Percentiles rank a stretch among this genome's conserved stretches.
phyloP scores from a whole-genome alignment of 2,329 filamentous ascomycete genomes.

The Pestalotiopsis fici region DNA sequence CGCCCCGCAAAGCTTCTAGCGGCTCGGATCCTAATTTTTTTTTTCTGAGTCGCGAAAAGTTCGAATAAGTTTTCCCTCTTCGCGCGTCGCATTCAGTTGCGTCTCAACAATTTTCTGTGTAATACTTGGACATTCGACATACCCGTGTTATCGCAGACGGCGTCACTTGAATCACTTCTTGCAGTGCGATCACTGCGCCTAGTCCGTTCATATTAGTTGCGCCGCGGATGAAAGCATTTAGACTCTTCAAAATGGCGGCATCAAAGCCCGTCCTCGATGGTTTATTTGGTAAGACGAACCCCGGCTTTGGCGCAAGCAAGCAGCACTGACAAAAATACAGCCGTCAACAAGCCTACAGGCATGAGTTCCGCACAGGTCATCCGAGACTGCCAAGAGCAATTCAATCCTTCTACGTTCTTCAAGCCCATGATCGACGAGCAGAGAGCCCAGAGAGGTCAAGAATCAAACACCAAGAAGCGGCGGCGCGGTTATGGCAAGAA shows the following conservation, averaged over 20 bases:
- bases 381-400: conserved; percentile 80
- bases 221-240: conserved; percentile 31
- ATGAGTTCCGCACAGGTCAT: conserved; percentile 89
- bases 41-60: neutral
- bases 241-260: conserved; percentile 51
- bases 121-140: neutral
- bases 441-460: conserved; percentile 52
- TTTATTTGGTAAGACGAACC: conserved; percentile 52
- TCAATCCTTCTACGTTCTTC: conserved; percentile 81
- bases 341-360: conserved; percentile 88
- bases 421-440: conserved; percentile 73
- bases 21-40: conserved; percentile 1
- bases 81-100: conserved; percentile 1
- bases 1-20: neutral
- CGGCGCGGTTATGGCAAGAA: conserved; percentile 60
- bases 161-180: neutral
- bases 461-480: conserved; percentile 59
- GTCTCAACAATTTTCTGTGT: neutral
- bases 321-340: conserved; percentile 42
- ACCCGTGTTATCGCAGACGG: neutral
- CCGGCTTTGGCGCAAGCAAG: neutral
- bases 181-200: conserved; percentile 3
- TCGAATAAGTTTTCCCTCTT: neutral
- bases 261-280: conserved; percentile 53
- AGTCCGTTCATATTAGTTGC: conserved; percentile 10